phyloP scores from a whole-genome alignment of 441 rosid species.

The Flueggea neowawraea region DNA sequence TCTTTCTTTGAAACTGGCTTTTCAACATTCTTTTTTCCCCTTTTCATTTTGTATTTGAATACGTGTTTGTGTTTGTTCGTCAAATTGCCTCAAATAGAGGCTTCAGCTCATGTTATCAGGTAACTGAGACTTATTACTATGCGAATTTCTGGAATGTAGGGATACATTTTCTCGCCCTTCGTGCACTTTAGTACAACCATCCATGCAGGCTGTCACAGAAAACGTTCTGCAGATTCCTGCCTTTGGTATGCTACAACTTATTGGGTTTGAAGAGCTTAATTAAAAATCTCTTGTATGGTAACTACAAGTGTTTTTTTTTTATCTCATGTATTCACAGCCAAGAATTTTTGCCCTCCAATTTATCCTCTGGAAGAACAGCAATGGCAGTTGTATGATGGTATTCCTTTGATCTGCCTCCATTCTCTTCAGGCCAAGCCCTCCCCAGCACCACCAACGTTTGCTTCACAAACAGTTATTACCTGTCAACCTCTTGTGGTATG shows the following conservation, averaged over 20 bases:
- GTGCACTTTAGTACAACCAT: constrained; percentile 90
- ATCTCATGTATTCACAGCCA: constrained; percentile 41
- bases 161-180: constrained; percentile 87
- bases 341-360: constrained; percentile 80
- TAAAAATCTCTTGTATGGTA: not conserved
- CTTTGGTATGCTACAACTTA: constrained; percentile 59
- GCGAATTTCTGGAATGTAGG: constrained; percentile 54
- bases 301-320: constrained; percentile 17
- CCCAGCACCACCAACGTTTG: constrained; percentile 80
- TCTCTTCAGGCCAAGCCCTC: constrained; percentile 94
- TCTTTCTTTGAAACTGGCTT: too few species aligned
- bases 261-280: not conserved
- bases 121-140: not conserved
- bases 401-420: constrained; percentile 78
- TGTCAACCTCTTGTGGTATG: constrained; percentile 96
- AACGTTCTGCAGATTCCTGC: constrained; percentile 54
- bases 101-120: too few species aligned
- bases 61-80: too few species aligned
- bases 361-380: constrained; percentile 76
- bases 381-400: constrained; percentile 54
- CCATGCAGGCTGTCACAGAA: constrained; percentile 53
- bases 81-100: too few species aligned
- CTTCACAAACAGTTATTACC: constrained; percentile 76
- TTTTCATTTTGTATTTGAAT: too few species aligned
- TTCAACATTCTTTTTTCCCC: too few species aligned